A percentile compares a stretch with the other conserved stretches of the same genome.
phyloP scores from a whole-genome alignment of 805 yeast genomes.

The Hanseniaspora taiwanica region DNA sequence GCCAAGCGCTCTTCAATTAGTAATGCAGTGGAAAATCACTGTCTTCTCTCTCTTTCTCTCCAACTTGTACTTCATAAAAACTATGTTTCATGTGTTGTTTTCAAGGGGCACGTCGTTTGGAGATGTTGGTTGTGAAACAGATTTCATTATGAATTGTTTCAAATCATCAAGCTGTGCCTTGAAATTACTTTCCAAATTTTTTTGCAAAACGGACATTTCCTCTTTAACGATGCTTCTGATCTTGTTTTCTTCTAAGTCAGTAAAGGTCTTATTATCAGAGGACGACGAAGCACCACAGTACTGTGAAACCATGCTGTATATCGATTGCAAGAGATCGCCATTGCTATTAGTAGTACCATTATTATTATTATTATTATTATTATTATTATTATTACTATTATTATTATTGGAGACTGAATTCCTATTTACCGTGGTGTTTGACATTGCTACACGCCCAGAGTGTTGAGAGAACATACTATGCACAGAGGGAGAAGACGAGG shows the following conservation, averaged over 20 bases:
- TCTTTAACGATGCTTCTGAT: not conserved
- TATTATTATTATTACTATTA: too few species aligned
- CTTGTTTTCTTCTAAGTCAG: not conserved
- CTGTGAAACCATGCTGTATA: not conserved
- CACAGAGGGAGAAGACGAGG: not conserved
- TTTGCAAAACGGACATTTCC: not conserved
- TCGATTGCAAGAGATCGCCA: conserved; percentile 1
- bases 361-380: too few species aligned
- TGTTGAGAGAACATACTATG: not conserved
- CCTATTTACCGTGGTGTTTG: too few species aligned
- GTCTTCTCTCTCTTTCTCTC: too few species aligned
- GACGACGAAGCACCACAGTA: too few species aligned
- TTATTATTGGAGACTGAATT: too few species aligned
- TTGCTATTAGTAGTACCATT: not conserved
- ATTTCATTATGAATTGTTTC: not conserved
- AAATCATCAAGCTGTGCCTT: not conserved
- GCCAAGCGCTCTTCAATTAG: too few species aligned
- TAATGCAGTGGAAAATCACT: too few species aligned
- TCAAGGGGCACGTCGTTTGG: not conserved
- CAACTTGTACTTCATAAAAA: too few species aligned
- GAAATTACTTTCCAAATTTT: not conserved
- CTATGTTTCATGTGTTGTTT: too few species aligned
- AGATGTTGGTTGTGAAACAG: too few species aligned
- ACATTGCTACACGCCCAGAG: too few species aligned
- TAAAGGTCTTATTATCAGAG: not conserved